Base-by-base conservation (phyloP, 257 asterid species). In the Cinchona pubescens region DNA sequence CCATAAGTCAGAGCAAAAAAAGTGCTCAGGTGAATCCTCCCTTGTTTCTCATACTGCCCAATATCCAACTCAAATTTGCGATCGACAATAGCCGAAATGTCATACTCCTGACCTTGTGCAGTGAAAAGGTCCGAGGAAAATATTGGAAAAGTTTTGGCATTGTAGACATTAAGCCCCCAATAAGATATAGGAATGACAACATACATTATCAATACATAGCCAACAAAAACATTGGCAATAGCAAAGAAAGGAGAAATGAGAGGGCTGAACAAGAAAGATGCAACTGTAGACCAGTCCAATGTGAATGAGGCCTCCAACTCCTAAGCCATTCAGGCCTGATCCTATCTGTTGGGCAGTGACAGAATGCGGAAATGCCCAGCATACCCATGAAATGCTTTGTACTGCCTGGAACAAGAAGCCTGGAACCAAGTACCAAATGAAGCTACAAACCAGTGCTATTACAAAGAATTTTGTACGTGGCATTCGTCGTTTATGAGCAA, bases 271-370 rank as follows among this genome's bases (percentile, higher is more conserved):
- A 88, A 56, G 89, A 88, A 92, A 7, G 96, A 87, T 14, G 96
- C 90, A 0, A 88, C 90, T 0, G 81, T 85, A 0, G 96, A 66
- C 97, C 97, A 92, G 51, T 92, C 97, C 8, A 92, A 80, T 0
- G 97, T 86, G 68, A 88, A 34, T 1, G 97, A n/a, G n/a, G n/a
- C n/a, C 90, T 37, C 97, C 97, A 6, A 88, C 32, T 18, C 96
- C 96, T 0, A 92, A 86, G 2, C 97, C 96, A 12, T 71, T 79
- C 18, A 92, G 60, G 2, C 97, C 97, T 1, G 97, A 91, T 1
- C 97, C 97, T 0, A 91, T 77, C 56, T 91, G 97, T 2, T 91
- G 94, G 68, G 94, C 97, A 0, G 96, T 91, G 5, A 91, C 97
- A 1, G 96, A 91, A 21, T 82, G 80, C 23, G 97, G 96, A 55